Evolutionary conservation across 345 rosid genomes (phyloP).

Genomic region (Gossypium longicalyx): DNA sequence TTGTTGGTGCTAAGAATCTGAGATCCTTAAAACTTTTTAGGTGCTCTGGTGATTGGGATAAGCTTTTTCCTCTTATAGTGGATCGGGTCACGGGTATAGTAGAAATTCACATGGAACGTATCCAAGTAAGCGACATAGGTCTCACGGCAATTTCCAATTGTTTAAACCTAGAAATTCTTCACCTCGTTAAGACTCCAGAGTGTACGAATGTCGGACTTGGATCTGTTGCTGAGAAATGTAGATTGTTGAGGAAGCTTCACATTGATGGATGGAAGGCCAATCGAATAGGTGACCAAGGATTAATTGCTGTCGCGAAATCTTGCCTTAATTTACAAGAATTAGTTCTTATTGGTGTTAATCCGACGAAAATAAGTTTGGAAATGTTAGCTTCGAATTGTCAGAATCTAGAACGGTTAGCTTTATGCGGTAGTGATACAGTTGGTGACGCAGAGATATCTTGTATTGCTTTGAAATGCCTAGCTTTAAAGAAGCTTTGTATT

Average conservation of each 20-base stretch:
- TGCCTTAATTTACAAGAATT: constrained; percentile 69
- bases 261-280: constrained; percentile 73
- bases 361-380: constrained; percentile 53
- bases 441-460: constrained; percentile 62
- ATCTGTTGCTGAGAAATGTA: constrained; percentile 52
- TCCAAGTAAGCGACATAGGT: constrained; percentile 62
- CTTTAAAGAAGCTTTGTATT: constrained; percentile 71
- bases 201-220: constrained; percentile 58
- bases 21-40: constrained; percentile 66
- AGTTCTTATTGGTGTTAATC: constrained; percentile 67
- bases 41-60: constrained; percentile 86
- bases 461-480: constrained; percentile 60
- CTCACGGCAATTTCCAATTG: constrained; percentile 52
- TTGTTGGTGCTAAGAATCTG: constrained; percentile 58
- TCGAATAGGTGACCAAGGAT: constrained; percentile 64
- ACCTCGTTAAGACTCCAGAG: constrained; percentile 66
- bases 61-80: constrained; percentile 40
- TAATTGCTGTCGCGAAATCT: constrained; percentile 47
- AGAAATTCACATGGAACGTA: constrained; percentile 69
- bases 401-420: constrained; percentile 62
- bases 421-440: constrained; percentile 72
- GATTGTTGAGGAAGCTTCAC: constrained; percentile 62
- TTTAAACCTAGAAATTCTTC: constrained; percentile 57
- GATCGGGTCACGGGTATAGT: constrained; percentile 40
- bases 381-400: constrained; percentile 55